phyloP scores from a whole-genome alignment of 2,329 filamentous ascomycete species.

The Fusarium robinianum region DNA sequence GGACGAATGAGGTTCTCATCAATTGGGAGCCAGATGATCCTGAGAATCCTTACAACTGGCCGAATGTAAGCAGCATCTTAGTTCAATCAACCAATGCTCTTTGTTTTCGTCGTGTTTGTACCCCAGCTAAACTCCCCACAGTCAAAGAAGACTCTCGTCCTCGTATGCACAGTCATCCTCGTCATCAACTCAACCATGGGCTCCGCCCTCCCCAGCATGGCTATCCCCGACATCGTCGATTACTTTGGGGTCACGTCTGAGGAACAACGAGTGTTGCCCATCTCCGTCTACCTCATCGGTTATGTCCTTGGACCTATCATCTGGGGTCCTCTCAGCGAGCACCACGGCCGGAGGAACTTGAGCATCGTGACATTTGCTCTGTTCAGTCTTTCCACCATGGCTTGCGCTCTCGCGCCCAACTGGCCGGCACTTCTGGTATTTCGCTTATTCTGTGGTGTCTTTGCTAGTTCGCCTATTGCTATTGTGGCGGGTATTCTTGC shows the following conservation, averaged over 20 bases:
- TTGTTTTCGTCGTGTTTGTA: not conserved
- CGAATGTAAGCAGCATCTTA: slow-evolving; percentile 39
- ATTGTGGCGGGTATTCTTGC: slow-evolving; percentile 68
- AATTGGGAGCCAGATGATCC: slow-evolving; percentile 53
- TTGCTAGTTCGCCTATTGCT: slow-evolving; percentile 63
- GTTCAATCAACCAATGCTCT: not conserved
- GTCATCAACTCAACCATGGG: slow-evolving; percentile 72
- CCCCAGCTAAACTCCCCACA: no score
- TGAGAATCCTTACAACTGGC: slow-evolving; percentile 60
- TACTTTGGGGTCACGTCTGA: slow-evolving; percentile 60
- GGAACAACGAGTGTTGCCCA: slow-evolving; percentile 56
- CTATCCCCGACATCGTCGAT: slow-evolving; percentile 59
- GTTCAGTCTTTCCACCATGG: slow-evolving; percentile 59
- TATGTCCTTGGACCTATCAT: slow-evolving; percentile 65
- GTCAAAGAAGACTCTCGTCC: slow-evolving; percentile 58
- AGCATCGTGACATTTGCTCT: slow-evolving; percentile 51
- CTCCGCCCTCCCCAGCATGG: slow-evolving; percentile 67
- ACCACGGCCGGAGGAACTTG: slow-evolving; percentile 60
- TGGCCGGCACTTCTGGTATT: slow-evolving; percentile 60
- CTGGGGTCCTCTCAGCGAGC: slow-evolving; percentile 69
- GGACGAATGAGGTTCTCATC: slow-evolving; percentile 44
- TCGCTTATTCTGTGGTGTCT: slow-evolving; percentile 57
- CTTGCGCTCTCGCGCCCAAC: slow-evolving; percentile 58
- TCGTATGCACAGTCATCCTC: slow-evolving; percentile 59
- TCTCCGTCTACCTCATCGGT: slow-evolving; percentile 66